Percentiles rank a stretch among this genome's conserved stretches.
These are phyloP conservation scores for Heterobasidion occidentale DNA, from an alignment of 1,284 basidiomycete genomes.

Conservation along the genomic window DNA sequence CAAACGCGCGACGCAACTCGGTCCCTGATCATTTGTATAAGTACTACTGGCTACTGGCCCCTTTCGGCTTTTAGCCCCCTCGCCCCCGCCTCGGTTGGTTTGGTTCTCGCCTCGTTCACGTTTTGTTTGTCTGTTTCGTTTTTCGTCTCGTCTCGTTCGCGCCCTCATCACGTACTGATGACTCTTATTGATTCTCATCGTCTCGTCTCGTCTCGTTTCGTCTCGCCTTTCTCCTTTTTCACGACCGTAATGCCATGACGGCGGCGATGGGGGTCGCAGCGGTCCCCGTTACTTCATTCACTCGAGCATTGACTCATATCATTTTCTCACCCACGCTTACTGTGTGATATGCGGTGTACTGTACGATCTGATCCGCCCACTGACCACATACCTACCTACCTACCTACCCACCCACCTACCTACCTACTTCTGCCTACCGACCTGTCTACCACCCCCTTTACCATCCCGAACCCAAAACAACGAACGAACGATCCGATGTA, in stretches of 20 bases:
- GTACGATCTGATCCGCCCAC: neutral
- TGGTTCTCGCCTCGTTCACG: neutral
- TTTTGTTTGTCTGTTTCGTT: neutral
- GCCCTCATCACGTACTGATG: neutral
- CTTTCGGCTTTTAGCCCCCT: neutral
- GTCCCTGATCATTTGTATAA: neutral
- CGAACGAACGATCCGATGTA: no score
- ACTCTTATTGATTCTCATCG: neutral
- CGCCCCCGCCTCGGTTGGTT: neutral
- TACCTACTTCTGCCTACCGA: neutral
- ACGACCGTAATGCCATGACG: neutral
- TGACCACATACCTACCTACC: neutral
- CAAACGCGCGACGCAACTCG: neutral
- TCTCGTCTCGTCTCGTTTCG: neutral
- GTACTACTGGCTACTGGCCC: neutral
- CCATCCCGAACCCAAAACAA: no score
- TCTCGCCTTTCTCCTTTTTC: neutral
- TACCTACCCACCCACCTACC: neutral
- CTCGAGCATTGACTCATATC: neutral
- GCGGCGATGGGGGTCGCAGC: neutral
- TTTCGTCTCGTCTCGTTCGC: neutral
- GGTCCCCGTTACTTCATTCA: neutral
- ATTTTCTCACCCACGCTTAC: neutral
- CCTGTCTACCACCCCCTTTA: no score
- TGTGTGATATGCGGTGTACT: neutral